Conservation (phyloP, 78 protist species). For the Emiliania huxleyi region DNA sequence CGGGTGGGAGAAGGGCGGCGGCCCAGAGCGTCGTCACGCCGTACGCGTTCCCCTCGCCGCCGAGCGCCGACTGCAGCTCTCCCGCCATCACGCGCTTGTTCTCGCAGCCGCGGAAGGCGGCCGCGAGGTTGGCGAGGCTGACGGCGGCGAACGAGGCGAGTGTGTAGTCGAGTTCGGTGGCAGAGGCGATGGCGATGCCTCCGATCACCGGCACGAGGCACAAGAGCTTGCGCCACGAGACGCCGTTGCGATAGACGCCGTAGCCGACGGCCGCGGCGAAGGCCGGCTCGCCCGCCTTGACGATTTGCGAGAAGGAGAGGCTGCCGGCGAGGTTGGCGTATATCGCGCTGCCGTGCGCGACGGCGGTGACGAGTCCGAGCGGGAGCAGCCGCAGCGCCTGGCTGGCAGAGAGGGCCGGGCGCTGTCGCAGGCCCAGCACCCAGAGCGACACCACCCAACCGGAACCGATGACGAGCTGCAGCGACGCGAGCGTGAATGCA, state of each 20-base stretch:
- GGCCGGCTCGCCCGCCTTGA: constrained; percentile 49
- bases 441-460: no score
- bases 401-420: no score
- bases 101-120: constrained; percentile 44
- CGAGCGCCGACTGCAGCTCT: not conserved
- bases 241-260: not conserved
- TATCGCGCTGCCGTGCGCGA: constrained; percentile 19
- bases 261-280: constrained; percentile 26
- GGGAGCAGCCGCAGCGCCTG: not conserved
- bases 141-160: not conserved
- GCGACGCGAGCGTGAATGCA: constrained; percentile 14
- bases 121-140: not conserved
- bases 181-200: constrained; percentile 38
- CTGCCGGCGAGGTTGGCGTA: constrained; percentile 29
- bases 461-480: constrained; percentile 36
- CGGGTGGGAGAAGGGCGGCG: not conserved
- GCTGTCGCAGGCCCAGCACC: no score
- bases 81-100: constrained; percentile 7
- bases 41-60: constrained; percentile 24
- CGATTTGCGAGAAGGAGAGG: constrained; percentile 45
- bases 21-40: constrained; percentile 29
- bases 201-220: constrained; percentile 42
- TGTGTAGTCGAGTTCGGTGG: constrained; percentile 25
- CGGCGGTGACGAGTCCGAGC: constrained; percentile 17
- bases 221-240: not conserved